Base-by-base conservation (phyloP, 1,284 basidiomycete genomes). In the Cystobasidium pallidum region DNA sequence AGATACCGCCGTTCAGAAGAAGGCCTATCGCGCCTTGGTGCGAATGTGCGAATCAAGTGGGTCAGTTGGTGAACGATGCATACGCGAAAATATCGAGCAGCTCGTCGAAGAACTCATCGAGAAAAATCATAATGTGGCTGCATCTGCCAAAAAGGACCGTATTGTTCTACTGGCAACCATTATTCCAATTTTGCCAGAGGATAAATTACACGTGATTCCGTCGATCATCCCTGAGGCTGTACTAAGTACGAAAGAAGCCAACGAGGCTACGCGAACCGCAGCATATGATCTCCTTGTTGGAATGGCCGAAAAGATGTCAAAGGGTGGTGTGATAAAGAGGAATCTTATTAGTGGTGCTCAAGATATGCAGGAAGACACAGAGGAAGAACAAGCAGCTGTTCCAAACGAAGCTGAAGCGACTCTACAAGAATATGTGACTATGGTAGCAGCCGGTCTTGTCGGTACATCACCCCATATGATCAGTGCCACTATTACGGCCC, bases 401-500 rank as follows among this genome's bases (percentile, higher is more conserved):
- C 32, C n/a, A 64, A n/a, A 36, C 24, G 62, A 64, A 64, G 75
- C 89, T 58, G 83, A 85, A 55, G 96, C 94, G 0, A 92, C 81
- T 75, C 86, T 95, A 55, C 89, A 94, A 78, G 96, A 99, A 81
- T 99, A 91, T 80, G 85, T 99, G 82, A 98, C 91, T 11, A 99
- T 99, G 94, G 85, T 99, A 28, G 92, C 92, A 47, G 95, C 94
- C 76, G 95, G 96, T 76, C 83, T 99, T 43, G 94, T 93, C 15
- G 94, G 93, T 28, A 89, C 90, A 34, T 92, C 89, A 2, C 93
- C 96, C 0, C 96, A 99, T 81, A 99, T 97, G 94, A 96, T 99
- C 81, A 94, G 92, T 78, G 96, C 96, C 1, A 92, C 92, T 3
- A 88, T 99, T 75, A 98, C 94, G 1, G 92, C 94, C 0, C 88